Evolutionary conservation across 1,139 yeast genomes (phyloP), one percentile per base, ranked within the genome.

Genomic region (Sugiyamaella sp.): DNA sequence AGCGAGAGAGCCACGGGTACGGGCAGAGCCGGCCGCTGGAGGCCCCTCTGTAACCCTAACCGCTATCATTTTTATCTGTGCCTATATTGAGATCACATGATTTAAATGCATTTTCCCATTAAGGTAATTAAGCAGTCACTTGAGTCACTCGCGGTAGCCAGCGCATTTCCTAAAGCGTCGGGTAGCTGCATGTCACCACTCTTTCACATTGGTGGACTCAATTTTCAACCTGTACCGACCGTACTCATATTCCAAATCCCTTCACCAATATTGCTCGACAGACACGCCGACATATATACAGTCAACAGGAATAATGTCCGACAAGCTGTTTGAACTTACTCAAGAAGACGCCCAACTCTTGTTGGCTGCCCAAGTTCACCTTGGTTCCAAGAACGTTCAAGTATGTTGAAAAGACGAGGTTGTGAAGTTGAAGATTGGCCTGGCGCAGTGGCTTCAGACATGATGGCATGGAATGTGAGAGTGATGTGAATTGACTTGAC

Each of bases 311-410:
- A 63, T 53, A 56, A 86, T 86, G 95, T 86, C 95, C 75, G 69
- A 65, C 79, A 89, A 89, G 81, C 84, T 91, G 77, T 88, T 88
- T 80, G 93, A 81, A 75, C 71, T 72, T 60, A 72, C 97, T 79
- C 91, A 95, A 80, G 97, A 91, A 83, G 99, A 93, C 82, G 96
- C 97, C 83, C 95, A 93, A 86, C 89, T 93, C 79, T 86, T 95
- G 81, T 86, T 95, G 82, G 98, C 99, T 78, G 99, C 99, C 79
- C 93, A 93, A 89, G 93, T 87, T 74, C 99, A 95, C 86, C 88
- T 93, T 79, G 99, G 99, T 79, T 86, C 98, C 77, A 93, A 93
- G 90, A 95, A 95, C 89, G 96, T 93, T 77, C 97, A 93, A 83
- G 51, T 46, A 46, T 38, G 50, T 46, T 38, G n/a, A n/a, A n/a